Evolutionary conservation across 306 rosid species (phyloP), one percentile per base, ranked within the genome.

Genomic region (Quercus agrifolia): DNA sequence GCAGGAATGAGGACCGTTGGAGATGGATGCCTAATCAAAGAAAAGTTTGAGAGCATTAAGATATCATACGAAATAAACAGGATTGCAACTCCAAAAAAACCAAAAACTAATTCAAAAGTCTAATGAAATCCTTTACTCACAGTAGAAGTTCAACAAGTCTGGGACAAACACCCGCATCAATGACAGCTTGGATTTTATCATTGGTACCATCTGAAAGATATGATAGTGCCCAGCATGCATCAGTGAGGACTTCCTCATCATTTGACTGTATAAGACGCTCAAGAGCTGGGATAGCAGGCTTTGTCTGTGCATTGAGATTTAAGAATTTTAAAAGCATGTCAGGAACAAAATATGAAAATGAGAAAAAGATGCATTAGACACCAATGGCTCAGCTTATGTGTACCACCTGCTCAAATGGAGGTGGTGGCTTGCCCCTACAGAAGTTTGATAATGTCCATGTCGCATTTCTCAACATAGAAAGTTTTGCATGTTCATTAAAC

Each of bases 401-500:
- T 15, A 30, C 44, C 17, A 64, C 98, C 88, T 83, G 92, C 10
- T 91, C 98, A 80, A 93, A 93, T 15, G 90, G 91, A 80, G 98
- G 98, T 72, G 92, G 98, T 49, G 98, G 98, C 85, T 93, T 93
- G 78, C 98, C 98, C 83, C 98, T 87, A 83, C 98, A 93, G 71
- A 93, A 93, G 83, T 93, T 93, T 23, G 98, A 93, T 63, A 93
- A 85, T 1, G 98, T 93, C 98, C 98, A 93, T 5, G 98, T 93
- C 49, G 97, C 98, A 82, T 93, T 93, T 71, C 97, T 91, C 85
- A 93, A 75, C 98, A 93, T 93, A 10, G 98, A 93, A 82, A 91
- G 97, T 84, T 93, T 93, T 13, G 98, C 98, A 80, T 87, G 91
- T 76, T 93, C 98, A 74, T 91, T 93, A 92, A 93, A 82, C 86